Percentiles rank a stretch among this genome's conserved stretches.
Conservation (phyloP, 1,139 yeast species). For the Sugiyamaella sp. region DNA sequence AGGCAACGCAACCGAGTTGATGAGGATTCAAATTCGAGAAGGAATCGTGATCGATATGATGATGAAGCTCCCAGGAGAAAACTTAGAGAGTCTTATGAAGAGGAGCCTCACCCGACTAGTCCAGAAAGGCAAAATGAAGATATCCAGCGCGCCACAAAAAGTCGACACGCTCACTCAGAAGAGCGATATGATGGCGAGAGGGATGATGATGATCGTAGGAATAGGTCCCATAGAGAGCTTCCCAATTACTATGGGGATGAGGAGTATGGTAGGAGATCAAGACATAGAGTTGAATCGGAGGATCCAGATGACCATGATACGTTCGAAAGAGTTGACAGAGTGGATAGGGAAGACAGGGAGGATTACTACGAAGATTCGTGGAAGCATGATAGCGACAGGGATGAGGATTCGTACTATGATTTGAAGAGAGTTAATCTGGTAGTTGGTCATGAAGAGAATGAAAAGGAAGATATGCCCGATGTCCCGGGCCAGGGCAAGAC, state of each 20-base stretch:
- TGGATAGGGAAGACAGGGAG: not conserved
- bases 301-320: not conserved
- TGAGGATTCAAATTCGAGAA: not conserved
- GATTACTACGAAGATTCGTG: constrained; percentile 1
- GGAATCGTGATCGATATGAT: not conserved
- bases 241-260: not conserved
- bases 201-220: not conserved
- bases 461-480: not conserved
- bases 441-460: constrained; percentile 1
- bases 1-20: not conserved
- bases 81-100: not conserved
- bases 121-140: not conserved
- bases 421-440: constrained; percentile 6
- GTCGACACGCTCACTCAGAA: not conserved
- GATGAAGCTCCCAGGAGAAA: not conserved
- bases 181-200: not conserved
- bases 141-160: not conserved
- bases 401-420: constrained; percentile 10
- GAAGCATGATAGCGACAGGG: not conserved
- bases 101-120: not conserved
- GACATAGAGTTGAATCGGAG: not conserved
- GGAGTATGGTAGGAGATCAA: not conserved
- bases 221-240: constrained; percentile 1
- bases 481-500: not conserved
- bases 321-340: constrained; percentile 6